These are phyloP conservation scores for Kwoniella botswanensis DNA, from an alignment of 768 basidiomycete species.

Conservation along the genomic window DNA sequence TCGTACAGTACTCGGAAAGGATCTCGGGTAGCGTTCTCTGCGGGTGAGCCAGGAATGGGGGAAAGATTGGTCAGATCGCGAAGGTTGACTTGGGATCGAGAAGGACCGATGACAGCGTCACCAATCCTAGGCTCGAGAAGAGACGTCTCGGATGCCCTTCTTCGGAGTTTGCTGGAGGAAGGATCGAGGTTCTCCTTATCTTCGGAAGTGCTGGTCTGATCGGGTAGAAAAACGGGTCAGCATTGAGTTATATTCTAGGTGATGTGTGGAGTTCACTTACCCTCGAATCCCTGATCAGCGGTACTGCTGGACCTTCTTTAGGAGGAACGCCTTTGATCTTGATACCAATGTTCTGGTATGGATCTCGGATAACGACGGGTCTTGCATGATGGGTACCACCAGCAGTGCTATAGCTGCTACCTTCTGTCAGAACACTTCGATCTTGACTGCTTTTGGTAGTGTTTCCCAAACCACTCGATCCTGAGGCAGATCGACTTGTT, in stretches of 20 bases:
- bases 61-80: slow-evolving; percentile 19
- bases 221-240: no score
- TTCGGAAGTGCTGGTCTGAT: background rate
- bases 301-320: slow-evolving; percentile 1
- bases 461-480: slow-evolving; percentile 2
- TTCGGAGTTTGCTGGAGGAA: background rate
- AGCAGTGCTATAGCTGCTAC: slow-evolving; percentile 14
- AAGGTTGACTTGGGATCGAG: slow-evolving; percentile 18
- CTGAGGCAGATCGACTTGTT: slow-evolving; percentile 16
- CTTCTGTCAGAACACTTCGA: slow-evolving; percentile 17
- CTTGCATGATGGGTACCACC: slow-evolving; percentile 18
- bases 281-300: background rate
- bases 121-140: slow-evolving; percentile 15
- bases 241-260: background rate
- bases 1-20: slow-evolving; percentile 11
- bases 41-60: slow-evolving; percentile 37
- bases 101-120: slow-evolving; percentile 8
- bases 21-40: background rate
- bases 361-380: slow-evolving; percentile 29
- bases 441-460: slow-evolving; percentile 3
- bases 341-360: slow-evolving; percentile 31
- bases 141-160: slow-evolving; percentile 22
- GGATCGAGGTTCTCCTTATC: slow-evolving; percentile 22
- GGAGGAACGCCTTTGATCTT: slow-evolving; percentile 10
- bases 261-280: background rate